Evolutionary conservation across 176 grass and related monocot genomes (phyloP), one percentile per base, ranked within the genome.

Genomic region (Rhynchospora breviuscula): DNA sequence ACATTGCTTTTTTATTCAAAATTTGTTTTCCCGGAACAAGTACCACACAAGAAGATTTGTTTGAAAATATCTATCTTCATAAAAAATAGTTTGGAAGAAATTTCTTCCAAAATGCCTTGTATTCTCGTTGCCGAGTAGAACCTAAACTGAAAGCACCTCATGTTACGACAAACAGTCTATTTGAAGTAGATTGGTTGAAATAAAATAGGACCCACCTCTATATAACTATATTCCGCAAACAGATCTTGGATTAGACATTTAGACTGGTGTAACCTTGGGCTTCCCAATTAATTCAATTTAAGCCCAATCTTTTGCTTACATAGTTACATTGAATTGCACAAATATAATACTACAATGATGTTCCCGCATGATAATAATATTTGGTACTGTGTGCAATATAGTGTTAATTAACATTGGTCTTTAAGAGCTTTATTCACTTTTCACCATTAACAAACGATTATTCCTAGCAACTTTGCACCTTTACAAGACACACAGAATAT

Each of bases 401-500:
- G 48, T 54, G 22, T 11, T 19, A 54, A 8, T 76, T 76, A 53
- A 53, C 26, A 21, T 68, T 25, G 45, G 21, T 75, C 47, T 52
- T 51, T 2, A 18, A 52, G 19, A 10, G 66, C 26, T 29, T 58
- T 56, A 31, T 79, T 62, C 78, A 63, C 57, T 23, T 59, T 63
- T 46, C 56, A 80, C 53, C 10, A 79, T 79, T 10, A 54, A 59
- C 45, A 82, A 53, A 82, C 17, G 17, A 52, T 51, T 67, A 52
- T 67, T 31, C 80, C 19, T 82, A 82, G 13, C 35, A 26, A 51
- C 61, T 66, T 67, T 47, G 62, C 59, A 29, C 80, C 80, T 82
- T 82, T 29, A 53, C 44, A 63, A 81, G 10, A 82, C 60, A 46
- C n/a, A 13, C 15, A 48, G 80, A 82, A 82, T 82, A 66, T 82